phyloP scores from a whole-genome alignment of 441 rosid species.

The Hura crepitans region DNA sequence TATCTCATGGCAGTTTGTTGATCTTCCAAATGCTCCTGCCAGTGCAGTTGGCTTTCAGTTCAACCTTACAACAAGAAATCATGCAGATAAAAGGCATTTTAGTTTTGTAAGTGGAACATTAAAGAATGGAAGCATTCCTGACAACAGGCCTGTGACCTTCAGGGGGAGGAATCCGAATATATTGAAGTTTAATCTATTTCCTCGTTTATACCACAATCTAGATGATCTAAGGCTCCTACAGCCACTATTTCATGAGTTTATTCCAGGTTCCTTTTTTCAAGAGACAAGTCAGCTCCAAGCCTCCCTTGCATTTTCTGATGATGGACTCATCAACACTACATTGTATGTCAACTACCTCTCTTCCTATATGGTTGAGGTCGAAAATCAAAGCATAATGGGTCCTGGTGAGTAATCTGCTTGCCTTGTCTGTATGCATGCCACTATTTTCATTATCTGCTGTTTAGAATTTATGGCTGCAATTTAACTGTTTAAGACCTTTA shows the following conservation, averaged over 20 bases:
- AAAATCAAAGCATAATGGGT: slow-evolving; percentile 64
- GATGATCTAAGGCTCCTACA: slow-evolving; percentile 71
- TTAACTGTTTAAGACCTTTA: background rate
- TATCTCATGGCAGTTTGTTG: slow-evolving; percentile 88
- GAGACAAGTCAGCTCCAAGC: slow-evolving; percentile 68
- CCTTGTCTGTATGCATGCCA: background rate
- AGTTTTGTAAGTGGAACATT: slow-evolving; percentile 76
- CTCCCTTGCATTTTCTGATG: slow-evolving; percentile 56
- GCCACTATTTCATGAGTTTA: slow-evolving; percentile 84
- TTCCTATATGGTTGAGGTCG: slow-evolving; percentile 73
- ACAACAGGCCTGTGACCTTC: slow-evolving; percentile 72
- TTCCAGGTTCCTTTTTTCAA: slow-evolving; percentile 59
- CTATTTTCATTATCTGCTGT: slow-evolving; percentile 5
- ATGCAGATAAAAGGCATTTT: slow-evolving; percentile 45
- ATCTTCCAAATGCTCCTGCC: slow-evolving; percentile 77
- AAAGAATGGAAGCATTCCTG: slow-evolving; percentile 57
- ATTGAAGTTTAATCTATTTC: slow-evolving; percentile 81
- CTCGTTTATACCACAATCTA: slow-evolving; percentile 66
- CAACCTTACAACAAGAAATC: slow-evolving; percentile 57
- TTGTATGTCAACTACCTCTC: slow-evolving; percentile 76
- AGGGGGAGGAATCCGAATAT: slow-evolving; percentile 64
- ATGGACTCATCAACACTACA: slow-evolving; percentile 79
- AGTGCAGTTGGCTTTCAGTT: slow-evolving; percentile 84
- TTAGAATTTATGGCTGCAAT: background rate
- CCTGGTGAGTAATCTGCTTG: slow-evolving; percentile 59